These are phyloP conservation scores for Penicillium sp. DNA, from an alignment of 2,329 filamentous ascomycete species.

Conservation along the genomic window DNA sequence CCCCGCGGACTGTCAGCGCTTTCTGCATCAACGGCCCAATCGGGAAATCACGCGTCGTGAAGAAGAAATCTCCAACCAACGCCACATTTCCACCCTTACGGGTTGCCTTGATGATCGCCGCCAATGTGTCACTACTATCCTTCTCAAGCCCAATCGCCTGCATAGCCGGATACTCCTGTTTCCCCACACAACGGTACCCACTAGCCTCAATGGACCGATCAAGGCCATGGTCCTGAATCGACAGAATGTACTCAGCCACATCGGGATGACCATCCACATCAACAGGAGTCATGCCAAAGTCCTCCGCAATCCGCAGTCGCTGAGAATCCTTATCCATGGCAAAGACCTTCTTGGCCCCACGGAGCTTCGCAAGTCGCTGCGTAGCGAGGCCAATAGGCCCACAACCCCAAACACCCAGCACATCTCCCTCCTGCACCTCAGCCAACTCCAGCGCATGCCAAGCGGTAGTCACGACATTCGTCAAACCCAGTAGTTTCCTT, in stretches of 20 bases:
- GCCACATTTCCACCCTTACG: slow-evolving; percentile 31
- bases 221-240: slow-evolving; percentile 28
- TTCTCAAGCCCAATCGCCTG: slow-evolving; percentile 20
- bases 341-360: slow-evolving; percentile 33
- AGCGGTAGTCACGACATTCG: slow-evolving; percentile 32
- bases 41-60: slow-evolving; percentile 27
- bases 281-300: slow-evolving; percentile 30
- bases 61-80: slow-evolving; percentile 32
- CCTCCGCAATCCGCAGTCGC: slow-evolving; percentile 28
- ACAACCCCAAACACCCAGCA: slow-evolving; percentile 34
- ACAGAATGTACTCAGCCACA: slow-evolving; percentile 30
- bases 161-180: slow-evolving; percentile 21
- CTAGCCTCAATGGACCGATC: slow-evolving; percentile 32
- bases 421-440: slow-evolving; percentile 29
- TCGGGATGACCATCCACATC: slow-evolving; percentile 24
- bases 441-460: slow-evolving; percentile 35
- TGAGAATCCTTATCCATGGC: slow-evolving; percentile 33
- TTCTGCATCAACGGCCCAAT: slow-evolving; percentile 37
- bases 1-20: slow-evolving; percentile 31
- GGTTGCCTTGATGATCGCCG: slow-evolving; percentile 29
- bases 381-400: slow-evolving; percentile 32
- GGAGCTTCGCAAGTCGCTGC: slow-evolving; percentile 28
- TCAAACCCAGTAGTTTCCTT: slow-evolving; percentile 30
- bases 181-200: slow-evolving; percentile 27
- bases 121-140: slow-evolving; percentile 29